phyloP scores from a whole-genome alignment of 441 rosid species.

The Biscutella laevigata region DNA sequence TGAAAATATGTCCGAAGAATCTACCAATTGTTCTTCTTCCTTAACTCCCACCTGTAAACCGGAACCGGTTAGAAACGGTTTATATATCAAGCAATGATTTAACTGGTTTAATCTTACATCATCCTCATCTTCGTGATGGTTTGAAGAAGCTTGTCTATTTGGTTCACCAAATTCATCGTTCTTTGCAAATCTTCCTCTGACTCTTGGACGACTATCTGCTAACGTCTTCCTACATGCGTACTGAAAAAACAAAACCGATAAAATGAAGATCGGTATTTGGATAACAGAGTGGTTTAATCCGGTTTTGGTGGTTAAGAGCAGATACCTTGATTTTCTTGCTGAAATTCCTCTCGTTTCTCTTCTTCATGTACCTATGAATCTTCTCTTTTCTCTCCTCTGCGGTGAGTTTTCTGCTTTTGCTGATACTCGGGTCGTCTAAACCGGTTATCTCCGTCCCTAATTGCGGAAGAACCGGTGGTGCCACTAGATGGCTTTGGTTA shows the following conservation, averaged over 20 bases:
- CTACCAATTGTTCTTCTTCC: slow-evolving; percentile 68
- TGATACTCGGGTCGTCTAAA: slow-evolving; percentile 65
- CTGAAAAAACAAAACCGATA: slow-evolving; percentile 21
- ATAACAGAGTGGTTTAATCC: slow-evolving; percentile 3
- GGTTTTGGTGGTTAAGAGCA: slow-evolving; percentile 1
- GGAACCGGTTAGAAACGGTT: not conserved
- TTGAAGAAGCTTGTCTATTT: slow-evolving; percentile 32
- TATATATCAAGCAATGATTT: not conserved
- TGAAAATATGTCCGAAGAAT: slow-evolving; percentile 75
- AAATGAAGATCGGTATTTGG: not conserved
- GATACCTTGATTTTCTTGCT: slow-evolving; percentile 92
- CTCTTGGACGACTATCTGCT: slow-evolving; percentile 91
- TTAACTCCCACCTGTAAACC: slow-evolving; percentile 47
- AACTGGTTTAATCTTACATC: slow-evolving; percentile 28
- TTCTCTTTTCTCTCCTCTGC: slow-evolving; percentile 86
- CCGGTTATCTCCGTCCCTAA: slow-evolving; percentile 57
- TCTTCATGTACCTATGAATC: slow-evolving; percentile 90
- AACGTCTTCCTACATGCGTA: slow-evolving; percentile 91
- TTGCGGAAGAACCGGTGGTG: slow-evolving; percentile 34
- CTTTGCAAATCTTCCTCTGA: slow-evolving; percentile 90
- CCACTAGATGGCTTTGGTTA: slow-evolving; percentile 39
- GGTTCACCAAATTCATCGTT: slow-evolving; percentile 71
- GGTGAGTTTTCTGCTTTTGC: slow-evolving; percentile 66
- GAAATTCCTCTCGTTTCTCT: slow-evolving; percentile 87
- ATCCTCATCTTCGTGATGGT: slow-evolving; percentile 60